A percentile compares a stretch with the other conserved stretches of the same genome.
These are phyloP conservation scores for Gaeumannomyces tritici DNA, from an alignment of 2,329 filamentous ascomycete species.

Conservation along the genomic window DNA sequence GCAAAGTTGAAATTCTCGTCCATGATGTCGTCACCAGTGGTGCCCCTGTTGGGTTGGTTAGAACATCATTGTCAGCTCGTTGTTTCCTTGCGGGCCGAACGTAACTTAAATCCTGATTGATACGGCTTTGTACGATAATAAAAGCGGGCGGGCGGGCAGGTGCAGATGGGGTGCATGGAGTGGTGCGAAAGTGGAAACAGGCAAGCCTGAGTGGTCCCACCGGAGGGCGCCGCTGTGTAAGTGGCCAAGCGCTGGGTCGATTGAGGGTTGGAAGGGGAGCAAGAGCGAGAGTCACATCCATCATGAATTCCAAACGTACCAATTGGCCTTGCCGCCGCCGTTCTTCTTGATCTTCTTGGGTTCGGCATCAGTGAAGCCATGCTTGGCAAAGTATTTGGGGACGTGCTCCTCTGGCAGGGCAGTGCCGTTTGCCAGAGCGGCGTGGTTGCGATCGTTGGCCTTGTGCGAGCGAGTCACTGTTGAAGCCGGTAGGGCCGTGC, in stretches of 20 bases:
- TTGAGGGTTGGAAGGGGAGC: background rate
- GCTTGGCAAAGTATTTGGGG: conserved; percentile 89
- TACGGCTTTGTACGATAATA: background rate
- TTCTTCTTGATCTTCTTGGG: conserved; percentile 97
- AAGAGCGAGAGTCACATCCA: background rate
- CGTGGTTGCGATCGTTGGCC: conserved; percentile 86
- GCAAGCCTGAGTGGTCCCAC: background rate
- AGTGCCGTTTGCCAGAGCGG: conserved; percentile 65
- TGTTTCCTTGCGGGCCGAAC: background rate
- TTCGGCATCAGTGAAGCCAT: conserved; percentile 69
- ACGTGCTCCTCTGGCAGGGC: conserved; percentile 61
- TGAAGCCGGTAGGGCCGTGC: conserved; percentile 6
- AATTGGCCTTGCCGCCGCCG: conserved; percentile 85
- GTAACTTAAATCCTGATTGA: background rate
- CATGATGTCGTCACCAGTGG: conserved; percentile 70
- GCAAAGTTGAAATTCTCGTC: conserved; percentile 75
- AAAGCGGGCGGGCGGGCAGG: background rate
- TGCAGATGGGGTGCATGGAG: background rate
- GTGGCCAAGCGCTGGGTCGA: background rate
- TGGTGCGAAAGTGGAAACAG: background rate
- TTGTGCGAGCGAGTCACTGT: conserved; percentile 98
- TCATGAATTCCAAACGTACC: conserved; percentile 40
- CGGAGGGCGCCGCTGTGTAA: background rate
- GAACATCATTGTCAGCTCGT: conserved; percentile 11
- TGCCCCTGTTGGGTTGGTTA: conserved; percentile 54